A percentile compares a stretch with the other conserved stretches of the same genome.
Conservation (phyloP, 108 stramenopile species). For the Stephanodiscus minutulus region DNA sequence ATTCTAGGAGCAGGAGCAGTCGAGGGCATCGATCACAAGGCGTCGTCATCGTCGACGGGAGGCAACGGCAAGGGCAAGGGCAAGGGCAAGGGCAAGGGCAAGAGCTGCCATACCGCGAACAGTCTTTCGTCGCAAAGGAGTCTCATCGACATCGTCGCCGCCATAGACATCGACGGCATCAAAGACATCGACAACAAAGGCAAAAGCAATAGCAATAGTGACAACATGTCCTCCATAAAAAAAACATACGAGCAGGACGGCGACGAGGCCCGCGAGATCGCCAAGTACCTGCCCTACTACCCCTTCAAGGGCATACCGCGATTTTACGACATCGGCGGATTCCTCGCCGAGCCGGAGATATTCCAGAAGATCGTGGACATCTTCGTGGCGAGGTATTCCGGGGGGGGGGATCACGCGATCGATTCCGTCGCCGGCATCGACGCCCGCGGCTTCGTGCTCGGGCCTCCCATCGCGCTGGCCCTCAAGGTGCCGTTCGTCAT, state of each 20-base stretch:
- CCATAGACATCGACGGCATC: background rate
- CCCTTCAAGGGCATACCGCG: constrained; percentile 97
- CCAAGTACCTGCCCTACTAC: constrained; percentile 94
- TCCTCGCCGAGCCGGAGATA: constrained; percentile 82
- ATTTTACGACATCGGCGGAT: constrained; percentile 99
- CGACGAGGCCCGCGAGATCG: constrained; percentile 85
- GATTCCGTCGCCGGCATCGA: constrained; percentile 90
- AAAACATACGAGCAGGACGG: constrained; percentile 80
- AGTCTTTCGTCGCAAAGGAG: background rate
- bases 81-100: no score
- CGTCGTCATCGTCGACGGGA: background rate
- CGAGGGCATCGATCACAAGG: background rate
- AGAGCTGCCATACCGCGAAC: background rate
- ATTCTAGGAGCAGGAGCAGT: background rate
- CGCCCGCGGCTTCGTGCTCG: constrained; percentile 95
- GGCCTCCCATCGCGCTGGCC: constrained; percentile 96
- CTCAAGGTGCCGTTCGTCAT: constrained; percentile 97
- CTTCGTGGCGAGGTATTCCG: constrained; percentile 77
- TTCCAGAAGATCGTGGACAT: constrained; percentile 92
- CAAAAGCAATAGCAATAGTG: background rate
- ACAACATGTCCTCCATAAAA: constrained; percentile 10
- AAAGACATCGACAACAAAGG: background rate
- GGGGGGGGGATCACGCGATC: constrained; percentile 59
- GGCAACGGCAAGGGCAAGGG: no score
- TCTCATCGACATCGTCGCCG: background rate